Conservation (phyloP, 2,329 filamentous ascomycete species). For the Phaeosphaeriaceae sp. region DNA sequence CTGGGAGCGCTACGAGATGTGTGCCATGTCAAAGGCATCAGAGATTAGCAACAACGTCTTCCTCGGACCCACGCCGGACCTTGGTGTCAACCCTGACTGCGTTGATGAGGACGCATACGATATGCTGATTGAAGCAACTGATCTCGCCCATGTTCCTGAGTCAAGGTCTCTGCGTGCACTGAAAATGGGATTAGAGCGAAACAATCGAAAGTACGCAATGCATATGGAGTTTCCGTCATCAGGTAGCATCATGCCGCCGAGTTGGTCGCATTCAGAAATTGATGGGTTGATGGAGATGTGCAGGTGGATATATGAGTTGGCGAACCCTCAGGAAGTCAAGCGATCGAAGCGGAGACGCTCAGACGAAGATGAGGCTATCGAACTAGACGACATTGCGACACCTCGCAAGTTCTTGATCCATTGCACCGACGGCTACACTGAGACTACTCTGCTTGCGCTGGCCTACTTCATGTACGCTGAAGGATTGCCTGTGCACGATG, state of each 20-base stretch:
- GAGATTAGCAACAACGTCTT: conserved; percentile 91
- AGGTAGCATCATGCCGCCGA: conserved; percentile 86
- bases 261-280: conserved; percentile 81
- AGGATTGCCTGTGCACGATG: conserved; percentile 78
- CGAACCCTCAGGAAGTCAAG: conserved; percentile 65
- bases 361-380: conserved; percentile 62
- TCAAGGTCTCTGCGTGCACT: conserved; percentile 69
- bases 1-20: conserved; percentile 92
- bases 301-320: conserved; percentile 86
- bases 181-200: conserved; percentile 61
- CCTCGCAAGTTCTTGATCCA: conserved; percentile 82
- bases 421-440: conserved; percentile 95
- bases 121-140: conserved; percentile 86
- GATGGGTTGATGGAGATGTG: conserved; percentile 86
- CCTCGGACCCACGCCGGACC: conserved; percentile 85
- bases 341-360: conserved; percentile 53
- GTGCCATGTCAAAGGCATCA: conserved; percentile 85
- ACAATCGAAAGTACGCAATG: conserved; percentile 55
- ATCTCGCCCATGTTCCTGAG: conserved; percentile 79
- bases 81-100: conserved; percentile 54
- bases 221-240: conserved; percentile 88
- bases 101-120: conserved; percentile 70
- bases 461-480: conserved; percentile 95
- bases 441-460: conserved; percentile 85
- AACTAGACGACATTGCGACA: conserved; percentile 54